These are phyloP conservation scores for Novymonas esmeraldas DNA, from an alignment of 208 protist genomes.

Conservation along the genomic window DNA sequence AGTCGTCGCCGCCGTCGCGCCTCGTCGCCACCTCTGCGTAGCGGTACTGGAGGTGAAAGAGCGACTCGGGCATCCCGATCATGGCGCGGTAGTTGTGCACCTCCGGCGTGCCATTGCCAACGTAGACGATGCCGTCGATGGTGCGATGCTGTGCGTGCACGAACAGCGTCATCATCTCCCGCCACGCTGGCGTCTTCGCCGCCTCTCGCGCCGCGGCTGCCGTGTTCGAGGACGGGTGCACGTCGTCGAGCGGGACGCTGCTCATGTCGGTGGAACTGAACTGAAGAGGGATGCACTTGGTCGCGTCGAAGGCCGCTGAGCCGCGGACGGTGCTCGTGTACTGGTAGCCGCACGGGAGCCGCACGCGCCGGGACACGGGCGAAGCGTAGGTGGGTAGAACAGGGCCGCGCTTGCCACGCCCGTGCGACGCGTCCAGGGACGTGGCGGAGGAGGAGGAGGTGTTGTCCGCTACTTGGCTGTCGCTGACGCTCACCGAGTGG, in stretches of 20 bases:
- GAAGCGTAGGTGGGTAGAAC: conserved; percentile 56
- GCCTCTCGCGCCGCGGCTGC: no score
- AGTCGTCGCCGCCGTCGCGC: neutral
- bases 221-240: conserved; percentile 5
- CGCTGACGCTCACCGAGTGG: neutral
- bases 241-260: conserved; percentile 25
- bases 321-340: conserved; percentile 67
- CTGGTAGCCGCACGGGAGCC: conserved; percentile 59
- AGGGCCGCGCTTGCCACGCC: neutral
- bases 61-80: conserved; percentile 81
- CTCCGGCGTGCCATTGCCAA: conserved; percentile 75
- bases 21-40: conserved; percentile 61
- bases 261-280: conserved; percentile 52
- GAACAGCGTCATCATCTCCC: conserved; percentile 70
- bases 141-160: conserved; percentile 60
- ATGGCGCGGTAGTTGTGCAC: conserved; percentile 80
- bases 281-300: conserved; percentile 46
- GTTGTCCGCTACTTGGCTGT: conserved; percentile 6
- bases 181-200: conserved; percentile 1
- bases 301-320: conserved; percentile 36
- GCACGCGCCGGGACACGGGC: conserved; percentile 51
- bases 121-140: conserved; percentile 84
- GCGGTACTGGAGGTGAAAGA: conserved; percentile 82
- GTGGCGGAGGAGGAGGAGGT: conserved; percentile 29
- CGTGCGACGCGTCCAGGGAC: conserved; percentile 27